Evolutionary conservation across 371 early-diverging fungal species (phyloP).

Genomic region (Rhizopus delemar): DNA sequence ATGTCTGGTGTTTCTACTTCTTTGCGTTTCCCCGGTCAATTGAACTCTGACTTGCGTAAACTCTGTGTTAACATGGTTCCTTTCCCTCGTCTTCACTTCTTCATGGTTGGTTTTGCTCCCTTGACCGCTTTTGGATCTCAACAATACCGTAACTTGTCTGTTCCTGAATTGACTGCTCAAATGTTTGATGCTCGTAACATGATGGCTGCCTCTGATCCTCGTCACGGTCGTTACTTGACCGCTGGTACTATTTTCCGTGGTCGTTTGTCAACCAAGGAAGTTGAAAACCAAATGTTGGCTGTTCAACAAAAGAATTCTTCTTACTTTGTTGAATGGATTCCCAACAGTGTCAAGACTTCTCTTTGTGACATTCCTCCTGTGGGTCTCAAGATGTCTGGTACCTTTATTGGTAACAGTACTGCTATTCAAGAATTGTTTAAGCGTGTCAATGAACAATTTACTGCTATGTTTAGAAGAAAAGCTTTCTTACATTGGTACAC

Average conservation of each 20-base stretch:
- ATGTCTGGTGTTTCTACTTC: slow-evolving; percentile 98
- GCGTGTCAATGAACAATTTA: slow-evolving; percentile 96
- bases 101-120: slow-evolving; percentile 99
- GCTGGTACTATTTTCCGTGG: slow-evolving; percentile 99
- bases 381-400: slow-evolving; percentile 96
- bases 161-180: slow-evolving; percentile 94
- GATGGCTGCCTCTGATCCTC: slow-evolving; percentile 98
- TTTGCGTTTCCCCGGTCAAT: slow-evolving; percentile 99
- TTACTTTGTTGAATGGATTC: slow-evolving; percentile 99
- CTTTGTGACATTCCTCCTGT: slow-evolving; percentile 97
- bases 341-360: slow-evolving; percentile 98
- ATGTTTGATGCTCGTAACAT: slow-evolving; percentile 99
- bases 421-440: slow-evolving; percentile 98
- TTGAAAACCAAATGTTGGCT: slow-evolving; percentile 98
- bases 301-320: slow-evolving; percentile 93
- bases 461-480: slow-evolving; percentile 94
- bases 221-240: slow-evolving; percentile 97
- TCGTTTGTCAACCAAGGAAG: slow-evolving; percentile 97
- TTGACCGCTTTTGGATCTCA: slow-evolving; percentile 87
- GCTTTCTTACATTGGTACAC: slow-evolving; percentile 99
- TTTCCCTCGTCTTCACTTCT: slow-evolving; percentile 99
- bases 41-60: slow-evolving; percentile 98
- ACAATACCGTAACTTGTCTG: slow-evolving; percentile 87
- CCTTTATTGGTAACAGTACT: slow-evolving; percentile 98
- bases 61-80: slow-evolving; percentile 99